These are phyloP conservation scores for Aspergillus udagawae DNA, from an alignment of 2,329 filamentous ascomycete genomes.

Conservation along the genomic window DNA sequence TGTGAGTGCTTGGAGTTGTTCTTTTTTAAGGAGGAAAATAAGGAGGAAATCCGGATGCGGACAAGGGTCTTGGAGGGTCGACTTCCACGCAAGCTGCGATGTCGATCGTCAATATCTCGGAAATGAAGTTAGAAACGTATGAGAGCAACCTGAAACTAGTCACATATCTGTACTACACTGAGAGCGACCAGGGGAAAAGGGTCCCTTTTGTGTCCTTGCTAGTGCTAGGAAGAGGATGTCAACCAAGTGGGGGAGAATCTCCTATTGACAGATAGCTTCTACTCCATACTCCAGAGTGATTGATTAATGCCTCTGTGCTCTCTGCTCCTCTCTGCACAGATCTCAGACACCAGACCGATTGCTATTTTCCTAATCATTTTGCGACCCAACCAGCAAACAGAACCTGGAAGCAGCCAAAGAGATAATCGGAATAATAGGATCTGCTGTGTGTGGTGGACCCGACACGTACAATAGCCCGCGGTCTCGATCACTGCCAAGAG, in stretches of 20 bases:
- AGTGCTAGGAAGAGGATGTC: not conserved
- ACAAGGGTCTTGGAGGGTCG: slow-evolving; percentile 12
- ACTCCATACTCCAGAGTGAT: no score
- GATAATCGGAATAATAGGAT: not conserved
- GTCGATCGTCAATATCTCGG: slow-evolving; percentile 13
- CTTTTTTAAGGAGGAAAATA: not conserved
- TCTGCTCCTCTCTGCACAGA: not conserved
- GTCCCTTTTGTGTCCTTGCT: not conserved
- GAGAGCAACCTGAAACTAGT: not conserved
- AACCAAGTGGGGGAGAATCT: not conserved
- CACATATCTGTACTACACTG: not conserved
- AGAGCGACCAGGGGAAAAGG: not conserved
- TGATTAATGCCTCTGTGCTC: not conserved
- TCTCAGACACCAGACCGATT: not conserved
- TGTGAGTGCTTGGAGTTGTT: not conserved
- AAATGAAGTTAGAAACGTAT: not conserved
- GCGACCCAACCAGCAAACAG: not conserved
- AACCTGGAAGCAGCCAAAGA: not conserved
- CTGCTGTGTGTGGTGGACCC: not conserved
- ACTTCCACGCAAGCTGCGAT: slow-evolving; percentile 22
- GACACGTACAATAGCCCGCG: not conserved
- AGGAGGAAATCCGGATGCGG: slow-evolving; percentile 6
- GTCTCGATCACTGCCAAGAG: slow-evolving; percentile 3
- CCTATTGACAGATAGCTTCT: not conserved
- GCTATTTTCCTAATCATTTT: not conserved